Base-by-base conservation (phyloP, 495 filamentous ascomycete species). In the Lasiosphaeriaceae sp. region DNA sequence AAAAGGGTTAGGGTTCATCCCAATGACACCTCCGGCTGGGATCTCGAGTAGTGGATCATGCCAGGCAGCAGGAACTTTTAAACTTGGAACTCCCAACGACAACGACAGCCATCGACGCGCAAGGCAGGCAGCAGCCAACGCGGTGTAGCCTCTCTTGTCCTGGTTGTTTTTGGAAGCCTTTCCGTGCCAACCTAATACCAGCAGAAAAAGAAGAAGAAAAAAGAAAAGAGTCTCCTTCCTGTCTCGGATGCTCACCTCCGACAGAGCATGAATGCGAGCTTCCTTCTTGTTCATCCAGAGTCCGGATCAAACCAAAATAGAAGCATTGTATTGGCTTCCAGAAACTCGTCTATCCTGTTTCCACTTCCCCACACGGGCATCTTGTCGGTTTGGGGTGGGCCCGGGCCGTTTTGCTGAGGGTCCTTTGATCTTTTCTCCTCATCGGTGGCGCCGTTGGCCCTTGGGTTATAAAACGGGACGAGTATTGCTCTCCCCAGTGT, bases 241-340 rank as follows among this genome's bases (percentile, higher is more conserved):
- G 44, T 50, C 50, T 56, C 59, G 59, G 59, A 55, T 62, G 55
- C 54, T 58, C 23, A 34, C 48, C 39, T 48, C 21, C 47, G 47
- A 16, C 17, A 31, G n/a, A 11, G 47, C 47, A 49, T 49, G 21
- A 43, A 22, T 39, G 39, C 12, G 39, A 43, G 39, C 39, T 43
- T 17, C 39, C 1, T 43, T 14, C 39, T 43, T 9, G 39, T 61
- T 61, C 59, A 52, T 56, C 39, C 54, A 41, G 46, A 50, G 23
- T 26, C 48, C 57, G 57, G 57, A 41, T 50, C 41, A 37, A 57
- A 51, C 47, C 7, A 59, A 56, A 56, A 56, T 65, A 58, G 50
- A 49, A 58, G 54, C 48, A 43, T 41, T 22, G 43, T 16, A 50
- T 50, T 56, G 48, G 56, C 55, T 53, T 64, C 35, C 44, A 54